These are phyloP conservation scores for Chloranthus sessilifolius DNA, from an alignment of 164 flowering plant genomes.

Conservation along the genomic window DNA sequence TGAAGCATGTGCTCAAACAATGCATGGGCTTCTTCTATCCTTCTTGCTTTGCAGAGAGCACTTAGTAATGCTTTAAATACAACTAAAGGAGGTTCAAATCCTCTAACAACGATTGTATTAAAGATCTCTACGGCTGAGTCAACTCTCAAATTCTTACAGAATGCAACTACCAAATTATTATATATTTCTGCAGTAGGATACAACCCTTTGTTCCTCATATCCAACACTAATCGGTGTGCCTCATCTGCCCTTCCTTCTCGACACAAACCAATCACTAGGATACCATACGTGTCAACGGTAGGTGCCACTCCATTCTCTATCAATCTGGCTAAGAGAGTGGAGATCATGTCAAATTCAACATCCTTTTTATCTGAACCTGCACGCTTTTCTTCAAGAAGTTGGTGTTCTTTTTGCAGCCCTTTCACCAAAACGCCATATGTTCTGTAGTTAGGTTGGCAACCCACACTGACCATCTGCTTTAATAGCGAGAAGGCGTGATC, in stretches of 20 bases:
- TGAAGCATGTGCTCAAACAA: constrained; percentile 52
- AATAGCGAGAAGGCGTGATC: constrained; percentile 58
- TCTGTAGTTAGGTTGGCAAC: constrained; percentile 63
- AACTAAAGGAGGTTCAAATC: constrained; percentile 33
- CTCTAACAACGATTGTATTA: constrained; percentile 22
- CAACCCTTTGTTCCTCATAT: constrained; percentile 48
- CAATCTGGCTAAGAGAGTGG: constrained; percentile 43
- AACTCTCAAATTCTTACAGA: constrained; percentile 49
- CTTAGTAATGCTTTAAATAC: constrained; percentile 43
- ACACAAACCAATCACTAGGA: constrained; percentile 52
- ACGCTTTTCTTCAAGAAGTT: constrained; percentile 26
- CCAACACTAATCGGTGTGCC: constrained; percentile 50
- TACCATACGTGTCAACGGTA: constrained; percentile 40
- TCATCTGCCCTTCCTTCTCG: constrained; percentile 46
- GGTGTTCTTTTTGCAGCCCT: constrained; percentile 52
- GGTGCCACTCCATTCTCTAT: constrained; percentile 50
- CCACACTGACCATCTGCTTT: constrained; percentile 36
- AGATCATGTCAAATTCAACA: constrained; percentile 21
- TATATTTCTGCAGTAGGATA: constrained; percentile 35
- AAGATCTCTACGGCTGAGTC: constrained; percentile 50
- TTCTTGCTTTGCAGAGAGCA: constrained; percentile 41
- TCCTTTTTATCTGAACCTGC: constrained; percentile 26
- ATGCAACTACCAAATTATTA: constrained; percentile 32
- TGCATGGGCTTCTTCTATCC: constrained; percentile 39
- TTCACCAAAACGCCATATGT: constrained; percentile 58